Base-by-base conservation (phyloP, 805 yeast genomes). In the Ogataea saltuana region DNA sequence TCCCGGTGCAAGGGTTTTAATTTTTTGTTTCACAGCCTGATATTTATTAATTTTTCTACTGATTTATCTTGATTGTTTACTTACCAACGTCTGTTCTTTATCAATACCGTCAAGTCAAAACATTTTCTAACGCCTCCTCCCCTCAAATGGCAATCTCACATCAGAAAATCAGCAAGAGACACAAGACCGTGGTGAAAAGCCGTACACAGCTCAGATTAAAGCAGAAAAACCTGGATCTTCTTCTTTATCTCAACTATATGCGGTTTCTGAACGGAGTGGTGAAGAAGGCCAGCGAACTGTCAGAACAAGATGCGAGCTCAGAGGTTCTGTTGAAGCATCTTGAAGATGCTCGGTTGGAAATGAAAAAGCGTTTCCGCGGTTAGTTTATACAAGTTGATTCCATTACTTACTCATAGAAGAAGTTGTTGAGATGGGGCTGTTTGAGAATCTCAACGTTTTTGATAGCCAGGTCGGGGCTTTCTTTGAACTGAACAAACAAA, bases 401-500 rank as follows among this genome's bases (percentile, higher is more conserved):
- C n/a, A n/a, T n/a, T n/a, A n/a, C n/a, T n/a, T 36, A 60, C 33
- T 63, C 67, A 46, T 63, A 63, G 42, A 60, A 63, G 28, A 60
- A 62, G 40, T 50, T 59, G 36, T 62, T 62, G 56, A 62, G 51
- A 36, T 55, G 60, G 9, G 69, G 68, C n/a, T 57, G 48, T 39
- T 61, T 64, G 49, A 78, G 63, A 2, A 74, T 64, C 28, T 65
- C 74, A 12, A 86, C 75, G 81, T 83, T 85, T 11, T 67, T 68
- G 20, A 90, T 65, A 0, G 98, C 96, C 4, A 76, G 76, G 25
- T 75, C 73, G 0, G 98, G 96, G 46, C 81, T 83, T 45, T 84
- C 77, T 64, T 93, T 93, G 67, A 88, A 87, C 68, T 87, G 87
- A 2, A 93, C 97, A 70, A 93, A 93, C 39, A 93, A 72, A 0